Evolutionary conservation across 306 rosid species (phyloP), one percentile per base, ranked within the genome.

Genomic region (Quercus rubra): DNA sequence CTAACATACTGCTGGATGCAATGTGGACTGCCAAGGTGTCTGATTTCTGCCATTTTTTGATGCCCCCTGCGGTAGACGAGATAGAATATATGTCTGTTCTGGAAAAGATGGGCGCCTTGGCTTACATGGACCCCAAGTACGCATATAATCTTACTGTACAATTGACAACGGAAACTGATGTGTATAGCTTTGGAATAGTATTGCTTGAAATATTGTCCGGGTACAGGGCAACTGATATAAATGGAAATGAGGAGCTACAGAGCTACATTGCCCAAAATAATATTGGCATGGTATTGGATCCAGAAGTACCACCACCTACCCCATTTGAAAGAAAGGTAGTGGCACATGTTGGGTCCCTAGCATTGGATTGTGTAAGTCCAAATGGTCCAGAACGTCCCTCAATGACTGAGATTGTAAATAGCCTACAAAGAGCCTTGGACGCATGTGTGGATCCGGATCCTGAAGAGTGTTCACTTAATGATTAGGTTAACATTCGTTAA

Each of bases 131-230:
- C 33, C 33, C 5, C 1, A 0, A 4, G 33, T 31, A 31, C 33
- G 0, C 5, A 31, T 1, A 1, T 31, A 0, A 31, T 31, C 33
- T 31, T 31, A 31, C 3, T 59, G 97, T 88, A 2, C 87, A 80
- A 15, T 30, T 94, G n/a, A 94, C 97, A 0, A 66, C 92, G 1
- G 92, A 94, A 78, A 94, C 92, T 17, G 97, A 94, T 19, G 99
- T 94, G 21, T 94, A 92, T 51, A 92, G 99, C 55, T 94, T 94
- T 6, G 97, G 99, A 0, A 93, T 94, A 0, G 90, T 92, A 13
- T 52, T 92, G 72, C 74, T 94, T 0, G 99, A 94, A 76, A 41
- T 94, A 43, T 75, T 94, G 6, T 85, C 91, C 0, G 97, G 97
- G 6, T 77, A 69, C 19, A 91, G 61, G n/a, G 97, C 97, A 1